These are phyloP conservation scores for Penicillium sp. DNA, from an alignment of 2,329 filamentous ascomycete species.

Conservation along the genomic window DNA sequence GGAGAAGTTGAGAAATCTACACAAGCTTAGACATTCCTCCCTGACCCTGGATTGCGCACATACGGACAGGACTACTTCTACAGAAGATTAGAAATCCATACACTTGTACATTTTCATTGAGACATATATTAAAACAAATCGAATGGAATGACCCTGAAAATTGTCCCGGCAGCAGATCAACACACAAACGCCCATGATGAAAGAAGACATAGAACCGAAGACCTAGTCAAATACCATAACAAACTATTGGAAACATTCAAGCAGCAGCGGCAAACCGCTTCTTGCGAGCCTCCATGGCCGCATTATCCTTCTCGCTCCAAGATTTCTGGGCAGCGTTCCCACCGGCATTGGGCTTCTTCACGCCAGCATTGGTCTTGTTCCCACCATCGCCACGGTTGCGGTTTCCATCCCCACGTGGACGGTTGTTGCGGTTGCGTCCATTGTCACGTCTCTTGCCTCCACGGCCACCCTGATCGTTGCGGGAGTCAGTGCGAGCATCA, in stretches of 20 bases:
- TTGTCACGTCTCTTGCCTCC: slow-evolving; percentile 44
- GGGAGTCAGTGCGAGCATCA: slow-evolving; percentile 34
- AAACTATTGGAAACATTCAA: slow-evolving; percentile 13
- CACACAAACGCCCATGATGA: slow-evolving; percentile 26
- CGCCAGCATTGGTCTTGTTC: slow-evolving; percentile 15
- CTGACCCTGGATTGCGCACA: background rate
- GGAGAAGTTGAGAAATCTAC: background rate
- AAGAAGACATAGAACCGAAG: slow-evolving; percentile 3
- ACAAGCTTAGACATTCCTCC: too few species aligned
- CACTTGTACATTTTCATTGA: background rate
- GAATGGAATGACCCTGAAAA: slow-evolving; percentile 16
- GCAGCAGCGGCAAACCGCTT: slow-evolving; percentile 44
- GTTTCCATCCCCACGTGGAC: slow-evolving; percentile 24
- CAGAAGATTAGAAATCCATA: background rate
- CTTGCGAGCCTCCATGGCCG: slow-evolving; percentile 49
- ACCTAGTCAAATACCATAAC: background rate
- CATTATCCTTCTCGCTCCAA: slow-evolving; percentile 43
- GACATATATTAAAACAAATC: slow-evolving; percentile 12
- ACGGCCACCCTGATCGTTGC: slow-evolving; percentile 39
- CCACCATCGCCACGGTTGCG: slow-evolving; percentile 20
- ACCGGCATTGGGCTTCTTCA: slow-evolving; percentile 15
- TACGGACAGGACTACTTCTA: background rate
- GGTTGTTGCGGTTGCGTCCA: slow-evolving; percentile 33
- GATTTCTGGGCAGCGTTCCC: slow-evolving; percentile 17
- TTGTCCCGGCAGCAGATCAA: slow-evolving; percentile 17